Conservation (phyloP, 306 rosid species). For the Prunus armeniaca region DNA sequence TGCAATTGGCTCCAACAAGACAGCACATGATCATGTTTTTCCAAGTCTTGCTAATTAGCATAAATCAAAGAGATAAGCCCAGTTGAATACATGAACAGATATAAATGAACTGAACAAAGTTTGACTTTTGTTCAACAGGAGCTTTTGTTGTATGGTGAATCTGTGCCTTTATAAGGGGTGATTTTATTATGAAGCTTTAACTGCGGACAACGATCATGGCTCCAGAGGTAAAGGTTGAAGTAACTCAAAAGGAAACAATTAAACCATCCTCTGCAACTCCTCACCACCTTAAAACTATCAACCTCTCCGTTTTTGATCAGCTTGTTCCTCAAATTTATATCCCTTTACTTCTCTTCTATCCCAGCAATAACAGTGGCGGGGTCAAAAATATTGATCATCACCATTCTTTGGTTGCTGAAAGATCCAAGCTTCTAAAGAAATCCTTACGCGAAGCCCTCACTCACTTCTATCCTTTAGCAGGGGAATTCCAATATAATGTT, state of each 20-base stretch:
- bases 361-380: background rate
- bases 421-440: background rate
- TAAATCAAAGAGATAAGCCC: too few species aligned
- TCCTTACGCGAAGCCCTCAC: background rate
- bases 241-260: background rate
- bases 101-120: too few species aligned
- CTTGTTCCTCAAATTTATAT: background rate
- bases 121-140: too few species aligned
- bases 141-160: background rate
- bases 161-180: background rate
- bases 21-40: too few species aligned
- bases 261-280: conserved; percentile 5
- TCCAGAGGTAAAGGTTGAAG: conserved; percentile 1
- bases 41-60: too few species aligned
- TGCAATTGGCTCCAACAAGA: too few species aligned
- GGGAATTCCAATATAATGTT: background rate
- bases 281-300: background rate
- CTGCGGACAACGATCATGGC: background rate
- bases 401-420: background rate
- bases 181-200: too few species aligned
- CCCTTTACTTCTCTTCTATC: background rate
- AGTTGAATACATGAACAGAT: too few species aligned
- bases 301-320: background rate
- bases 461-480: conserved; percentile 15
- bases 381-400: background rate